Base-by-base conservation (phyloP, 2,329 filamentous ascomycete genomes). In the Fusarium nurragi region DNA sequence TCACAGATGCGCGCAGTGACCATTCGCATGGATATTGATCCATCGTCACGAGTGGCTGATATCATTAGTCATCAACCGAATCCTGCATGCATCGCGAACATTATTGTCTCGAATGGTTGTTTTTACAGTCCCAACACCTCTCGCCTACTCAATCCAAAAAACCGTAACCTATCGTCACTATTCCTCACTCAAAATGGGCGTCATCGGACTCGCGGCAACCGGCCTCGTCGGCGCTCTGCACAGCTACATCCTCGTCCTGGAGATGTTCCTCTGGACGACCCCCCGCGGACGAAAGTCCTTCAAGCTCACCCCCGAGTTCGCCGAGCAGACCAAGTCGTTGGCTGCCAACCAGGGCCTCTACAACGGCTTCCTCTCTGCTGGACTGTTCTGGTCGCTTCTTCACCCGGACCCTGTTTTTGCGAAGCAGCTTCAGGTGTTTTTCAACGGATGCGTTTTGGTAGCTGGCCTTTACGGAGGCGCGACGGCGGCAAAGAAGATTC, bases 341-440 rank as follows among this genome's bases (percentile, higher is more conserved):
- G 82, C 80, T 43, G 80, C 80, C 49, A 84, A 84, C 70, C 82
- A 84, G 68, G 82, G 82, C 19, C 75, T 84, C 7, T 84, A 84
- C 74, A 84, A 84, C 67, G 82, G 82, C 38, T 83, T 84, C 52
- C 74, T 84, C n/a, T 78, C 81, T 4, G 81, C 81, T 2, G 82
- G 82, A 0, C 71, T 84, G 3, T 56, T 74, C 23, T 84, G 82
- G 82, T 77, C 78, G 4, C 61, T 83, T n/a, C n/a, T 74, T 5
- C 81, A 84, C 65, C 80, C 82, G 1, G 75, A 76, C 7, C 51
- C 73, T 8, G 77, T 73, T 34, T 78, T 84, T 56, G 77, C 75
- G 16, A 64, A 51, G 5, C 79, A 84, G 72, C 74, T 84, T 45
- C 73, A 76, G 37, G 60, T 81, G n/a, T 84, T 84, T 68, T 84